Percentiles rank a stretch among this genome's conserved stretches.
Conservation (phyloP, 2,329 filamentous ascomycete species). For the Endocalyx cinctus region DNA sequence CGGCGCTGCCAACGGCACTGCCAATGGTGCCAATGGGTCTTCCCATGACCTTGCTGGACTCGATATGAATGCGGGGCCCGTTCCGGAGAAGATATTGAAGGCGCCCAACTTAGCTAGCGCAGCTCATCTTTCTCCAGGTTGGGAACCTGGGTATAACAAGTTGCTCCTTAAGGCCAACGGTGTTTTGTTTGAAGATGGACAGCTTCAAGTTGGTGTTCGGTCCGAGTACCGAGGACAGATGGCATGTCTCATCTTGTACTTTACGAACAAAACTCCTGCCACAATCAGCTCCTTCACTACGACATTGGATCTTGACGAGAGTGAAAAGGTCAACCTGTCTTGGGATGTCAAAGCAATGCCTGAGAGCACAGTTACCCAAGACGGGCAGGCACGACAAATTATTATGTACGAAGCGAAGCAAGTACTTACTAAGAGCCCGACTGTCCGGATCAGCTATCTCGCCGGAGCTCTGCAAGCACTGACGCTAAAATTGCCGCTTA, state of each 20-base stretch:
- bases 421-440: conserved; percentile 79
- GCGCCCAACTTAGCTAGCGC: conserved; percentile 85
- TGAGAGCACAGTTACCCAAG: conserved; percentile 71
- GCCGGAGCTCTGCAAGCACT: conserved; percentile 89
- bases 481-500: conserved; percentile 83
- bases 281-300: conserved; percentile 90
- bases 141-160: conserved; percentile 85
- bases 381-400: conserved; percentile 83
- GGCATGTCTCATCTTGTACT: conserved; percentile 92
- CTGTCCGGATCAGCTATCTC: conserved; percentile 89
- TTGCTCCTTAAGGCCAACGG: conserved; percentile 78
- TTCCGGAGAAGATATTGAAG: conserved; percentile 55
- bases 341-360: conserved; percentile 87
- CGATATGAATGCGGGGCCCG: conserved; percentile 63
- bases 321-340: conserved; percentile 62
- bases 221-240: conserved; percentile 95
- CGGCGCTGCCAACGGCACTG: conserved; percentile 34
- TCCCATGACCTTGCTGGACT: conserved; percentile 72
- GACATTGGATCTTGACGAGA: conserved; percentile 75
- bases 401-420: conserved; percentile 87
- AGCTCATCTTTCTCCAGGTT: conserved; percentile 87
- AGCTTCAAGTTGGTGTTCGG: conserved; percentile 86
- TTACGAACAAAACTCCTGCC: conserved; percentile 87
- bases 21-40: conserved; percentile 48
- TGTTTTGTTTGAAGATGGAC: conserved; percentile 88